phyloP scores from a whole-genome alignment of 2,329 filamentous ascomycete species.

The Didymella segeticola region DNA sequence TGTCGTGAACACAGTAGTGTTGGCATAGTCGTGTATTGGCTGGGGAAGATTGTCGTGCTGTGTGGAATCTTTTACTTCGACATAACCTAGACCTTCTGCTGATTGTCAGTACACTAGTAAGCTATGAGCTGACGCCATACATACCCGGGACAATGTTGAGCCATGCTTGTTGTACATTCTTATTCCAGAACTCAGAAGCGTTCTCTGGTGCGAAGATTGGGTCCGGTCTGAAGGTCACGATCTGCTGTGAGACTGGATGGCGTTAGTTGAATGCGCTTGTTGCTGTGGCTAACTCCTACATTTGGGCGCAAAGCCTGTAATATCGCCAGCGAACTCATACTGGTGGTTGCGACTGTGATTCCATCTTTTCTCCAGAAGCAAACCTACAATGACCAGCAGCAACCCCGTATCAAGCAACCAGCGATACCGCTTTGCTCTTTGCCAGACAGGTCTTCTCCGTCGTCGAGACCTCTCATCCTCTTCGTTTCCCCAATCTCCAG shows the following conservation, averaged over 20 bases:
- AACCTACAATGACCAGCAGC: conserved; percentile 36
- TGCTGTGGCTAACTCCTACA: conserved; percentile 20
- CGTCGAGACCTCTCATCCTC: conserved; percentile 6
- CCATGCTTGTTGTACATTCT: conserved; percentile 41
- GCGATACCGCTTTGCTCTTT: conserved; percentile 23
- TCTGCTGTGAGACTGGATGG: conserved; percentile 37
- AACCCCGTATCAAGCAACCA: conserved; percentile 41
- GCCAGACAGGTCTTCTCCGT: conserved; percentile 20
- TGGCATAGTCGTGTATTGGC: conserved; percentile 43
- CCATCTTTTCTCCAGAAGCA: conserved; percentile 38
- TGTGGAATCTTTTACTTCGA: conserved; percentile 32
- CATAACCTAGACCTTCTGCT: conserved; percentile 42
- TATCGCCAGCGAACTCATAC: conserved; percentile 38
- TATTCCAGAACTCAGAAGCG: conserved; percentile 38
- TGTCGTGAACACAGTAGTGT: conserved; percentile 40
- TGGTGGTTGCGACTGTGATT: conserved; percentile 13
- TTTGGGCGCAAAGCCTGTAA: conserved; percentile 43
- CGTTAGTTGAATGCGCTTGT: neutral
- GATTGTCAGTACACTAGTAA: conserved; percentile 2
- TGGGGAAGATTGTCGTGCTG: conserved; percentile 37
- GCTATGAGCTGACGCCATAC: neutral
- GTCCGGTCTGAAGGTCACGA: conserved; percentile 36
- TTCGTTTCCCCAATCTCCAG: conserved; percentile 34
- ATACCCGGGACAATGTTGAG: conserved; percentile 41
- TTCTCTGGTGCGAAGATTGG: conserved; percentile 38